Conservation (phyloP, 2,329 filamentous ascomycete genomes). For the Cladosporium sp. region DNA sequence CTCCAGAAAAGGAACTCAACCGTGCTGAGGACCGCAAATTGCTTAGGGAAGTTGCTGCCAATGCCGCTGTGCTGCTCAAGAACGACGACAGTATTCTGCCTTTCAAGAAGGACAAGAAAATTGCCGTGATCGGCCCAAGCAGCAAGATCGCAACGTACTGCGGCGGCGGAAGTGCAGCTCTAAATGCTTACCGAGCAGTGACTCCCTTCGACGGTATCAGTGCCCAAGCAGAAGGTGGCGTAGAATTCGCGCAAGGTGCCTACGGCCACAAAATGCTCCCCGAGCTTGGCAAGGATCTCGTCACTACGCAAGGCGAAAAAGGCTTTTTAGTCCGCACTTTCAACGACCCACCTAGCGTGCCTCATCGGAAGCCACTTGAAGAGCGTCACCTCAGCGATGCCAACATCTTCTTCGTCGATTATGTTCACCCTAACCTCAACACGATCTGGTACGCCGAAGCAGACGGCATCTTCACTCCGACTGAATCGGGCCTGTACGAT, state of each 20-base stretch:
- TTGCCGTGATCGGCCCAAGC: conserved; percentile 78
- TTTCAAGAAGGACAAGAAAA: conserved; percentile 59
- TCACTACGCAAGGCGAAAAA: conserved; percentile 23
- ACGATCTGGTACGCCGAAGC: conserved; percentile 45
- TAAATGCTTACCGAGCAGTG: conserved; percentile 37
- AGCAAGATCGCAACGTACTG: conserved; percentile 62
- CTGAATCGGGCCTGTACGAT: conserved; percentile 62
- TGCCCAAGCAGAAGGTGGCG: conserved; percentile 25
- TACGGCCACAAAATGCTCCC: conserved; percentile 33
- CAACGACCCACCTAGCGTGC: conserved; percentile 53
- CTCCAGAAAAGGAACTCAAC: conserved; percentile 32
- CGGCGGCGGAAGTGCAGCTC: conserved; percentile 37
- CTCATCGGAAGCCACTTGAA: conserved; percentile 53
- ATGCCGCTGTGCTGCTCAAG: conserved; percentile 53
- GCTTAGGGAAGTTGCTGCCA: conserved; percentile 32
- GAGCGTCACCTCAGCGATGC: conserved; percentile 45
- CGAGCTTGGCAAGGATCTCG: conserved; percentile 27
- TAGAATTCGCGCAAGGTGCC: conserved; percentile 28
- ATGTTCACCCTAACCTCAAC: conserved; percentile 44
- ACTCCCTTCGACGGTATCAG: conserved; percentile 37
- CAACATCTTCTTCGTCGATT: conserved; percentile 52
- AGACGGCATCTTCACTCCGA: conserved; percentile 60
- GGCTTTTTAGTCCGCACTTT: conserved; percentile 43
- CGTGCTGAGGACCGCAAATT: conserved; percentile 33
- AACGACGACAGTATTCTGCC: conserved; percentile 56